phyloP scores from a whole-genome alignment of 768 basidiomycete species.

The Naematelia aurantialba region DNA sequence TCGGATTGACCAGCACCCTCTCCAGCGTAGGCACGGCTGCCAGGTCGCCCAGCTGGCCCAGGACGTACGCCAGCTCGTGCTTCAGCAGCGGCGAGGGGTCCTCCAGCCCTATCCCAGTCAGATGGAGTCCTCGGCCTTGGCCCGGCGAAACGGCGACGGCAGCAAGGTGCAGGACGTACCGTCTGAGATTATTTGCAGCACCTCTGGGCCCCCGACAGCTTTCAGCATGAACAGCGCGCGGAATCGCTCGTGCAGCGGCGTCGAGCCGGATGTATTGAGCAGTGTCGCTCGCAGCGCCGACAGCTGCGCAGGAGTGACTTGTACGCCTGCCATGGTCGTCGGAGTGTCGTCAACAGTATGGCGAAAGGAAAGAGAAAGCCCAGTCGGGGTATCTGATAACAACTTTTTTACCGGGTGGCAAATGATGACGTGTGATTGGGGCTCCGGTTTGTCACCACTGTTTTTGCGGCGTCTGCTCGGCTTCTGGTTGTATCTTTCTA shows the following conservation, averaged over 20 bases:
- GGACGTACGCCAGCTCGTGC: conserved; percentile 94
- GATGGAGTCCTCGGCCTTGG: neutral
- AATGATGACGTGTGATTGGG: neutral
- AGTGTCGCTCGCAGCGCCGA: conserved; percentile 67
- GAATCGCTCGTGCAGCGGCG: conserved; percentile 80
- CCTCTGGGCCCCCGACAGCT: conserved; percentile 65
- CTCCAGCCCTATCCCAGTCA: conserved; percentile 62
- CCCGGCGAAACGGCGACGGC: neutral
- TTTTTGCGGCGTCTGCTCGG: neutral
- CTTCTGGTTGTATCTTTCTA: too few species aligned
- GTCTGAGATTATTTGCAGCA: conserved; percentile 78
- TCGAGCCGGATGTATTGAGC: conserved; percentile 68
- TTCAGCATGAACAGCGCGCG: conserved; percentile 89
- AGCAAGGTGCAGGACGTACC: conserved; percentile 54
- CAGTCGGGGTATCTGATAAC: neutral
- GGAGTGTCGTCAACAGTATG: neutral
- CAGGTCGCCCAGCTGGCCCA: conserved; percentile 78
- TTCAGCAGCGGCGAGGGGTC: conserved; percentile 88
- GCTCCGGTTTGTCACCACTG: neutral
- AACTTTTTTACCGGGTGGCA: neutral
- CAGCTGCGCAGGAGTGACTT: conserved; percentile 57
- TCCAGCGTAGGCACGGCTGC: conserved; percentile 76
- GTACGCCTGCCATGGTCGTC: conserved; percentile 30
- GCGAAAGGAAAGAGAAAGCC: neutral
- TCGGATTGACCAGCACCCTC: conserved; percentile 71